Base-by-base conservation (phyloP, 768 basidiomycete genomes). In the Calocera cornea region DNA sequence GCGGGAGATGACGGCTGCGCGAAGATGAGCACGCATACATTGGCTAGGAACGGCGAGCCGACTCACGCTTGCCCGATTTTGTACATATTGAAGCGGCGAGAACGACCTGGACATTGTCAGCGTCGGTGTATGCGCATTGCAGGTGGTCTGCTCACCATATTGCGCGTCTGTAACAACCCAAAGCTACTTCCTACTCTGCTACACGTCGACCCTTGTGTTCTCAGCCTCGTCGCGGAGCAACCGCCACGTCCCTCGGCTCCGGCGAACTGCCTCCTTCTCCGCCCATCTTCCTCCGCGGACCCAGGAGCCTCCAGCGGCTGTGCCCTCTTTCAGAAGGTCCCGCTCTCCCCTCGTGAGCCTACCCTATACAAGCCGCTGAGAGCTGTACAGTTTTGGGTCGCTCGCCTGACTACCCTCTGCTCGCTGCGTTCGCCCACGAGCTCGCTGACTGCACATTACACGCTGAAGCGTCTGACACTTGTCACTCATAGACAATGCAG, bases 1-100 rank as follows among this genome's bases (percentile, higher is more conserved):
- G 69, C 97, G 89, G 70, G 95, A 97, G 70, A 98, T 86, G 24
- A 99, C 89, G 71, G 93, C 95, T 97, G 74, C 5, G 47, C n/a
- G 1, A 29, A 3, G 19, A 11, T 47, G 29, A 41, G 27, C 24
- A 36, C 63, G 29, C 41, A 41, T 47, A 44, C 49, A 19, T 34
- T 27, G 27, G 22, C 65, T 49, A 64, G 40, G 64, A 40, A 60
- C 64, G 65, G 27, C 22, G 47, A 1, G 68, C n/a, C 34, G 60
- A 78, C 84, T 70, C 71, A 90, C 92, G 87, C 83, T 95, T 94
- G 14, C 93, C 94, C 74, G 86, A 89, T 78, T 93, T 94, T 64
- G 92, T 93, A 77, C 92, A 93, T 84, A 97, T 92, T 70, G 91
- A 93, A 34, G 93, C 90, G 72, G 93, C 93, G 71, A 95, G 81